phyloP scores from a whole-genome alignment of 169 alveolate genomes.

The Theileria orientalis region DNA sequence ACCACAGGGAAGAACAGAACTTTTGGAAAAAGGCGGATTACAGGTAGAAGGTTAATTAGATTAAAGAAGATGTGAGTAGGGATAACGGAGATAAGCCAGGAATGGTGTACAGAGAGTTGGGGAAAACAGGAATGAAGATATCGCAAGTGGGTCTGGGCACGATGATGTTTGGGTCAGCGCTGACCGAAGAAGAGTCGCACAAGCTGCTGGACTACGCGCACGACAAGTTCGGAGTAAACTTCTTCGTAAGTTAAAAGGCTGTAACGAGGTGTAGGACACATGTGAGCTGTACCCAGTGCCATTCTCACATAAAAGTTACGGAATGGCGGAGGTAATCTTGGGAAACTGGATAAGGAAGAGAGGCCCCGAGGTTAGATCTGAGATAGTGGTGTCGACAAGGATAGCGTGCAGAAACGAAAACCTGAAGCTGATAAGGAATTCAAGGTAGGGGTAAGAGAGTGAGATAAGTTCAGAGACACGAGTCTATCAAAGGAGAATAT shows the following conservation, averaged over 20 bases:
- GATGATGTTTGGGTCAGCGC: slow-evolving; percentile 82
- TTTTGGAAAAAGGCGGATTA: slow-evolving; percentile 55
- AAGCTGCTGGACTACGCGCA: slow-evolving; percentile 76
- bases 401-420: slow-evolving; percentile 68
- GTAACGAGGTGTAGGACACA: slow-evolving; percentile 68
- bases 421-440: slow-evolving; percentile 60
- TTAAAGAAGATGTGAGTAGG: slow-evolving; percentile 13
- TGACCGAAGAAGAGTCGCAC: slow-evolving; percentile 67
- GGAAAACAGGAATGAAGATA: slow-evolving; percentile 70
- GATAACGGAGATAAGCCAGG: slow-evolving; percentile 55
- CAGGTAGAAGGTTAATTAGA: slow-evolving; percentile 20
- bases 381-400: slow-evolving; percentile 75
- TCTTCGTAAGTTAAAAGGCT: slow-evolving; percentile 50
- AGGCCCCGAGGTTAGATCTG: slow-evolving; percentile 60
- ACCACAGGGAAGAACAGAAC: slow-evolving; percentile 56
- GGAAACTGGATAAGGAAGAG: slow-evolving; percentile 70
- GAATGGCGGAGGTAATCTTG: slow-evolving; percentile 70
- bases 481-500: slow-evolving; percentile 65
- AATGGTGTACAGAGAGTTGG: slow-evolving; percentile 66
- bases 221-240: slow-evolving; percentile 75
- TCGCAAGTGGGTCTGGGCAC: slow-evolving; percentile 86
- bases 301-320: slow-evolving; percentile 61
- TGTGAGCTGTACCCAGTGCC: slow-evolving; percentile 87
- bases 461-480: slow-evolving; percentile 24
- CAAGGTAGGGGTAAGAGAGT: background rate